phyloP scores from a whole-genome alignment of 805 yeast species.

The Groenewaldozyma tartarivorans region DNA sequence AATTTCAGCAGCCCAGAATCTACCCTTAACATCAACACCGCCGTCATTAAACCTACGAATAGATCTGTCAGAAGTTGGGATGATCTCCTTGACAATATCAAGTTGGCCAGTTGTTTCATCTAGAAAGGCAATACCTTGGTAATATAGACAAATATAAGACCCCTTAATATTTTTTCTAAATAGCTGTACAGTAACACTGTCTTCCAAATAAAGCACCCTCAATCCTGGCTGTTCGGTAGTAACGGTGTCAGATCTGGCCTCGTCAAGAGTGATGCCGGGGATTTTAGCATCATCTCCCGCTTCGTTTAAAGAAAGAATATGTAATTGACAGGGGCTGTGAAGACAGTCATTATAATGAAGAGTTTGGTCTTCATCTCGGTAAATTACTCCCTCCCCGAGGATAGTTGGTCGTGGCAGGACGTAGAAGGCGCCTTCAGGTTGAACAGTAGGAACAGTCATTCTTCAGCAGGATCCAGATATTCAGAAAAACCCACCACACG shows the following conservation, averaged over 20 bases:
- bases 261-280: constrained; percentile 10
- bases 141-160: constrained; percentile 25
- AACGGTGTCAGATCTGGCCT: constrained; percentile 10
- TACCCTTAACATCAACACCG: constrained; percentile 63
- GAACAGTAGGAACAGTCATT: neutral
- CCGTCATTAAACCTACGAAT: constrained; percentile 67
- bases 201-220: constrained; percentile 19
- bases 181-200: constrained; percentile 25
- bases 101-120: constrained; percentile 28
- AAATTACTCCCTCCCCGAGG: constrained; percentile 29
- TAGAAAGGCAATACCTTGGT: constrained; percentile 27
- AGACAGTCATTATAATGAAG: constrained; percentile 28
- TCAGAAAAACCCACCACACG: too few relatives aligned
- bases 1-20: constrained; percentile 48
- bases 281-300: constrained; percentile 20
- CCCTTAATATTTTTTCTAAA: constrained; percentile 25
- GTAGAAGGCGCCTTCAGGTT: constrained; percentile 6
- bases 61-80: constrained; percentile 22
- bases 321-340: constrained; percentile 21
- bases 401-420: constrained; percentile 20
- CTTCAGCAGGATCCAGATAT: too few relatives aligned
- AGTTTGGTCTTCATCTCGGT: constrained; percentile 26
- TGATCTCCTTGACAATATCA: constrained; percentile 24
- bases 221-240: constrained; percentile 19
- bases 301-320: constrained; percentile 21